These are phyloP conservation scores for Bothriochloa decipiens DNA, from an alignment of 176 grass and related monocot genomes.

Conservation along the genomic window DNA sequence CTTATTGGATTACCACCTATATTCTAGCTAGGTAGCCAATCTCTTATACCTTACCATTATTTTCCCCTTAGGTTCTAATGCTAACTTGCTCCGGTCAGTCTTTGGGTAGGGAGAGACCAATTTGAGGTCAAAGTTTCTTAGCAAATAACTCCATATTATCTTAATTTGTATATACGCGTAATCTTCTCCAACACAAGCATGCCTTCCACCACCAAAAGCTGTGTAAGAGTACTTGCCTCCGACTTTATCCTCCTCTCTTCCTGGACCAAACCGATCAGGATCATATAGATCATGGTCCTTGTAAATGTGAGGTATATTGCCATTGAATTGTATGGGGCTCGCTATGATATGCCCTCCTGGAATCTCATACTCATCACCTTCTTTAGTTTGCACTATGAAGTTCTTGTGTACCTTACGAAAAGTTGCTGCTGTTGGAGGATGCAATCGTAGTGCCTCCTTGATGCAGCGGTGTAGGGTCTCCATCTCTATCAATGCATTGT, in stretches of 20 bases:
- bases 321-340: not conserved
- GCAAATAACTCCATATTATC: not conserved
- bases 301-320: not conserved
- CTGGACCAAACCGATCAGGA: not conserved
- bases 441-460: not conserved
- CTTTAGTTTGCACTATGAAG: not conserved
- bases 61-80: not conserved
- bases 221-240: not conserved
- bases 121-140: not conserved
- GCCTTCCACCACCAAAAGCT: not conserved
- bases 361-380: not conserved
- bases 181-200: not conserved
- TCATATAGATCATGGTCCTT: not conserved
- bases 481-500: not conserved
- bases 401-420: not conserved
- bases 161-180: not conserved
- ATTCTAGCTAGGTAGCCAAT: not conserved
- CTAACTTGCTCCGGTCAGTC: not conserved
- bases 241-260: conserved; percentile 4
- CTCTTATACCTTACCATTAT: not conserved
- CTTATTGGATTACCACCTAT: not conserved
- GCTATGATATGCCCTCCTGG: not conserved
- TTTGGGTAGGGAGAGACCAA: not conserved
- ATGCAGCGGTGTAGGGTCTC: not conserved
- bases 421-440: not conserved